Percentiles rank a stretch among this genome's conserved stretches.
These are phyloP conservation scores for Beauveria asiatica DNA, from an alignment of 2,329 filamentous ascomycete genomes.

Conservation along the genomic window DNA sequence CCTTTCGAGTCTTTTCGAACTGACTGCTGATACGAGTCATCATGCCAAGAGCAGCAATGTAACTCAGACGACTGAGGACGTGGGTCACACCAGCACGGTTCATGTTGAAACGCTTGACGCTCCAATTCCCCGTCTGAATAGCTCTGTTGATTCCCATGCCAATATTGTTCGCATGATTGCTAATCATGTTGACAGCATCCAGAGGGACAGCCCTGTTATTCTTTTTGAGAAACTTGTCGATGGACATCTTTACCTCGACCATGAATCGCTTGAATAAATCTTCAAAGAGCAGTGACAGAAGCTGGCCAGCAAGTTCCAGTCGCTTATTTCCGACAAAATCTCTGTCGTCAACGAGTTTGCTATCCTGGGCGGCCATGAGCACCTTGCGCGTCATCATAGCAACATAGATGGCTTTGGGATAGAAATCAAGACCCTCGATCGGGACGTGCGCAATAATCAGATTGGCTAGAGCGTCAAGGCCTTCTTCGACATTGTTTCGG, in stretches of 20 bases:
- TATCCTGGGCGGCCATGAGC: slow-evolving; percentile 85
- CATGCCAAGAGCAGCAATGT: slow-evolving; percentile 95
- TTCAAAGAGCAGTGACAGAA: slow-evolving; percentile 89
- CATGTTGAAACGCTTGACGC: slow-evolving; percentile 96
- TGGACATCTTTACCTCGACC: slow-evolving; percentile 78
- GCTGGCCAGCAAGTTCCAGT: slow-evolving; percentile 86
- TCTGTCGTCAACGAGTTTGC: slow-evolving; percentile 84
- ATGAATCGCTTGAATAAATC: slow-evolving; percentile 97
- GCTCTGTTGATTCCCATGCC: slow-evolving; percentile 90
- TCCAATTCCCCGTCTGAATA: slow-evolving; percentile 98
- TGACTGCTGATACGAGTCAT: slow-evolving; percentile 98
- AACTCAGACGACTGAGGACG: slow-evolving; percentile 88
- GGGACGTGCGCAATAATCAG: slow-evolving; percentile 93
- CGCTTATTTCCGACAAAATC: slow-evolving; percentile 98
- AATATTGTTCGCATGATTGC: slow-evolving; percentile 77
- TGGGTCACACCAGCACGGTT: slow-evolving; percentile 94
- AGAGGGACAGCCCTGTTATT: slow-evolving; percentile 82
- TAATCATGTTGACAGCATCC: slow-evolving; percentile 78
- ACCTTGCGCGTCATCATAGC: slow-evolving; percentile 97
- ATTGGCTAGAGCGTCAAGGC: slow-evolving; percentile 83
- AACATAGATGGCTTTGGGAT: slow-evolving; percentile 93
- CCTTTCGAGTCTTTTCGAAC: slow-evolving; percentile 97
- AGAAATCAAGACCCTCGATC: slow-evolving; percentile 84
- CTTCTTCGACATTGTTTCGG: slow-evolving; percentile 82
- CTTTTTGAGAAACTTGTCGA: slow-evolving; percentile 94